Conservation (phyloP, 1,139 yeast species). For the Taphrina wiesneri region DNA sequence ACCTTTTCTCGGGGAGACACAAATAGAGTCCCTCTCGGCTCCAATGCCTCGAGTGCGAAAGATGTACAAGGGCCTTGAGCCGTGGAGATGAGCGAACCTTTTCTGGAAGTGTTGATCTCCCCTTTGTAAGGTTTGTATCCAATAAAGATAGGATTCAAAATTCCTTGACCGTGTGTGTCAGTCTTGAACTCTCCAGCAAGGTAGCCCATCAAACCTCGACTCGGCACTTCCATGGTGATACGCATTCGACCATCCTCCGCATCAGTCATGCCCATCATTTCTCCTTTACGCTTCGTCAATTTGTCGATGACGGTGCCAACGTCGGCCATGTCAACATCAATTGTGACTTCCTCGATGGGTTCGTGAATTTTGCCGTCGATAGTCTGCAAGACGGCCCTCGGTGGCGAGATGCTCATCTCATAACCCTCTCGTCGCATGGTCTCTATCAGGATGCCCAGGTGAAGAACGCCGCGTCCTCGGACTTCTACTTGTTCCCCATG, state of each 20-base stretch:
- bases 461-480: constrained; percentile 32
- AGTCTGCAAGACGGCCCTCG: constrained; percentile 21
- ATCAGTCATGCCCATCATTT: constrained; percentile 25
- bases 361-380: constrained; percentile 26
- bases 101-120: constrained; percentile 25
- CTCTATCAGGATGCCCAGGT: constrained; percentile 30
- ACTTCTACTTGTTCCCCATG: constrained; percentile 28
- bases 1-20: constrained; percentile 29
- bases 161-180: constrained; percentile 31
- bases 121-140: constrained; percentile 32
- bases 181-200: constrained; percentile 35
- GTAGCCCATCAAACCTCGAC: constrained; percentile 33
- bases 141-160: constrained; percentile 20
- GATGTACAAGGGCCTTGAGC: constrained; percentile 25
- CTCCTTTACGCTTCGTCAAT: constrained; percentile 32
- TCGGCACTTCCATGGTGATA: constrained; percentile 27
- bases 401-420: constrained; percentile 33
- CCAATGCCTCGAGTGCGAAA: constrained; percentile 30
- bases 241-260: constrained; percentile 32
- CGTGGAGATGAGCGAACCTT: constrained; percentile 30
- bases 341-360: constrained; percentile 29
- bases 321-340: constrained; percentile 27
- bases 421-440: constrained; percentile 33
- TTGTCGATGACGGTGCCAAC: constrained; percentile 32
- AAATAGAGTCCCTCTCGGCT: constrained; percentile 29